Base-by-base conservation (phyloP, 345 rosid species). In the Euphorbia tirucalli region DNA sequence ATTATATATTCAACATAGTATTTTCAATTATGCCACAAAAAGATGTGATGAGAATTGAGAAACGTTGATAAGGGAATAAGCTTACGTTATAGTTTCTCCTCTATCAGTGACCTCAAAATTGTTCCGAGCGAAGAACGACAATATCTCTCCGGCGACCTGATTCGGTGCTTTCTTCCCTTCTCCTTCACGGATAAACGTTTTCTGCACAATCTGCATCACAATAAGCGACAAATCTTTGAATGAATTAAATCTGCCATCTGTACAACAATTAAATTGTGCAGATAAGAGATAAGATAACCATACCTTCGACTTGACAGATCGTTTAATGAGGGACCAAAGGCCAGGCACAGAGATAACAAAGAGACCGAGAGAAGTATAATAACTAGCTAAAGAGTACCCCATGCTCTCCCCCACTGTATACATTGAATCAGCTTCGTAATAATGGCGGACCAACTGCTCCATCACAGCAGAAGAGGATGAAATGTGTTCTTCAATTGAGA, bases 281-380 rank as follows among this genome's bases (percentile, higher is more conserved):
- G 4, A 35, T n/a, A n/a, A n/a, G n/a, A n/a, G n/a, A n/a, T n/a
- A n/a, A n/a, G n/a, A n/a, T 35, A 35, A 35, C 39, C 27, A 28
- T 70, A 90, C 97, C 97, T 92, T 94, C 71, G 98, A 94, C 77
- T 94, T 92, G 58, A 92, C 97, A 60, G 97, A 94, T 78, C 97
- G 98, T 79, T 94, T 94, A 76, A 94, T 94, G 56, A 92, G 97
- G 18, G 98, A 94, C 98, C 98, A 94, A 66, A 94, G 94, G 35
- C 98, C 97, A 4, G 97, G 98, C 71, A 94, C 96, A 54, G 95
- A 94, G 55, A 94, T 85, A 65, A 94, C 93, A 74, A 94, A 94
- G 48, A 90, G 89, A 65, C 97, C 98, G 72, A 90, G 75, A 35
- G 98, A 92, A 67, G 98, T 92, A 81, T 92, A 92, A 69, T 94